Evolutionary conservation across 805 yeast species (phyloP).

Genomic region (Sugiyamaella marilandica): DNA sequence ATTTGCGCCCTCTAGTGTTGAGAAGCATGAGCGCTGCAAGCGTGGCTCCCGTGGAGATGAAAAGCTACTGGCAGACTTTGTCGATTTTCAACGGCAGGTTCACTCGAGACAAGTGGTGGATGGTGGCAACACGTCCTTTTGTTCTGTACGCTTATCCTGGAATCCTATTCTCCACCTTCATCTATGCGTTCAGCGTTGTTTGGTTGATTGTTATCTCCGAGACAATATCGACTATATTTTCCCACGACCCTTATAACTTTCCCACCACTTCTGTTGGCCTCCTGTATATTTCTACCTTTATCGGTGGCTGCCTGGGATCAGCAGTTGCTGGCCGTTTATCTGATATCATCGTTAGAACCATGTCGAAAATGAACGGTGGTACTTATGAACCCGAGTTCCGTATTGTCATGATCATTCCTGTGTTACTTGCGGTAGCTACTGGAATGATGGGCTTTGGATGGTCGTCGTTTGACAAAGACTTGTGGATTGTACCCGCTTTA

Average conservation of each 20-base stretch:
- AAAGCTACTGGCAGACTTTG: conserved; percentile 35
- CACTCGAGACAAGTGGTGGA: conserved; percentile 48
- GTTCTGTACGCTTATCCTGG: conserved; percentile 47
- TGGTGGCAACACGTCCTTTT: conserved; percentile 52
- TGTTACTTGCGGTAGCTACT: conserved; percentile 39
- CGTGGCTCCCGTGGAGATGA: conserved; percentile 7
- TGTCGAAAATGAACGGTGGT: conserved; percentile 47
- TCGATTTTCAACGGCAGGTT: conserved; percentile 47
- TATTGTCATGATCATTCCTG: conserved; percentile 49
- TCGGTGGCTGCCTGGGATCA: conserved; percentile 57
- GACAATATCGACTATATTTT: conserved; percentile 48
- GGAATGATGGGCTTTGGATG: conserved; percentile 65
- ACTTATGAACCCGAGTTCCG: conserved; percentile 62
- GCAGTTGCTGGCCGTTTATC: conserved; percentile 47
- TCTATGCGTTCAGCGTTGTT: conserved; percentile 54
- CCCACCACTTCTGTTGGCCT: conserved; percentile 46
- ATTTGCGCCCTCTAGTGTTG: conserved; percentile 5
- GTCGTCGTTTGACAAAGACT: conserved; percentile 44
- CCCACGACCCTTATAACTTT: conserved; percentile 42
- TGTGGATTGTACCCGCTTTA: conserved; percentile 55
- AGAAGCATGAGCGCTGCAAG: conserved; percentile 4
- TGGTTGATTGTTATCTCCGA: conserved; percentile 62
- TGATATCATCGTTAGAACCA: conserved; percentile 43
- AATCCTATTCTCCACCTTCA: conserved; percentile 46
- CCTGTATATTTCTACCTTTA: conserved; percentile 50